These are phyloP conservation scores for Xanthoconium purpureum DNA, from an alignment of 768 basidiomycete genomes.

Conservation along the genomic window DNA sequence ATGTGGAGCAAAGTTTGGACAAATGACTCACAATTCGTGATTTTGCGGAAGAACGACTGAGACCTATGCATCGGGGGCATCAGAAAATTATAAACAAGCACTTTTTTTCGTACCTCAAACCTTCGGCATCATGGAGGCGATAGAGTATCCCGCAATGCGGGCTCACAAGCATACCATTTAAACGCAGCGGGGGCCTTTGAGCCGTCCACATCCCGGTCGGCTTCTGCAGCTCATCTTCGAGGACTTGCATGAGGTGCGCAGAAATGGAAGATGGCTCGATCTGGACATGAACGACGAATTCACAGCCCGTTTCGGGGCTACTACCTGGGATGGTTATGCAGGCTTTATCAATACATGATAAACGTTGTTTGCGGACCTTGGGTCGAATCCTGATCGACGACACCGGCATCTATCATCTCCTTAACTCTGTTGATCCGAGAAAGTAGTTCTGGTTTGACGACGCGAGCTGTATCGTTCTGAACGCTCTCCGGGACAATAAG, in stretches of 20 bases:
- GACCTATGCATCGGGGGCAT: constrained; percentile 36
- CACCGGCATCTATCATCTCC: constrained; percentile 62
- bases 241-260: constrained; percentile 55
- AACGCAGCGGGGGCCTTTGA: constrained; percentile 49
- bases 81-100: neutral
- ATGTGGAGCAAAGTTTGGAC: neutral
- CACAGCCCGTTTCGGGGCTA: constrained; percentile 50
- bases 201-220: constrained; percentile 71
- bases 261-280: constrained; percentile 55
- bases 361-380: constrained; percentile 25
- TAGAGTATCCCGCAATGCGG: constrained; percentile 77
- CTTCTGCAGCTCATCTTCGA: constrained; percentile 70
- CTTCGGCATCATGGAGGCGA: constrained; percentile 61
- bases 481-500: constrained; percentile 55
- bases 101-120: constrained; percentile 53
- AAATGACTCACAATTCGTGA: constrained; percentile 53
- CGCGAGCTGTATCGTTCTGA: constrained; percentile 56
- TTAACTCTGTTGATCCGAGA: constrained; percentile 57
- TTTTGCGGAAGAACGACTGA: constrained; percentile 68
- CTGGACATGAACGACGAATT: constrained; percentile 66
- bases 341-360: neutral
- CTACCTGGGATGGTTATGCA: constrained; percentile 35
- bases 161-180: constrained; percentile 71
- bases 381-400: constrained; percentile 51
- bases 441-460: constrained; percentile 58